Conservation (phyloP, 2,329 filamentous ascomycete species). For the Cordyceps farinosa region DNA sequence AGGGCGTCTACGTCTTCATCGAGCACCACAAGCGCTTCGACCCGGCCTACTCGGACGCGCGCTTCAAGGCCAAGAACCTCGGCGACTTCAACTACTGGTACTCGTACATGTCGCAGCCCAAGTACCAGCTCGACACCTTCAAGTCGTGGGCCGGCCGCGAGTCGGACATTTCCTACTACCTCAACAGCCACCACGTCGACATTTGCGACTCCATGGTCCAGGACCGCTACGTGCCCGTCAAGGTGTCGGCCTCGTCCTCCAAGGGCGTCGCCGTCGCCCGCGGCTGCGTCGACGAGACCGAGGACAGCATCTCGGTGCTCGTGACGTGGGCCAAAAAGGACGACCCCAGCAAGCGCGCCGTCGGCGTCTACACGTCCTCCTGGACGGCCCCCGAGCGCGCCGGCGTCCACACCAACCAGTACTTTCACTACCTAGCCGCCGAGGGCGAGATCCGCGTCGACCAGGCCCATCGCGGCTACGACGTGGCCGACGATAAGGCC, state of each 20-base stretch:
- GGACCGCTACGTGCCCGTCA: slow-evolving; percentile 65
- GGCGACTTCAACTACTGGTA: slow-evolving; percentile 99
- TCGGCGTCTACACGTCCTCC: slow-evolving; percentile 86
- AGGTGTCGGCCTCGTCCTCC: slow-evolving; percentile 73
- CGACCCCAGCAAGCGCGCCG: slow-evolving; percentile 67
- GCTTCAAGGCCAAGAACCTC: slow-evolving; percentile 68
- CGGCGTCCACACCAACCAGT: slow-evolving; percentile 94
- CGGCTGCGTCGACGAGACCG: slow-evolving; percentile 75
- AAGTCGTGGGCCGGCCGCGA: slow-evolving; percentile 90
- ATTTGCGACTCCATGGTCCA: slow-evolving; percentile 90
- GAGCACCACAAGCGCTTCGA: slow-evolving; percentile 98
- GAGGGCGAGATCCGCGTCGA: slow-evolving; percentile 85
- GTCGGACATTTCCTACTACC: slow-evolving; percentile 92
- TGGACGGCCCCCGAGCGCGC: slow-evolving; percentile 93
- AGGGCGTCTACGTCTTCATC: slow-evolving; percentile 84
- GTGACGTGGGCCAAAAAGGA: slow-evolving; percentile 80
- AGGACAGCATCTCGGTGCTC: slow-evolving; percentile 89
- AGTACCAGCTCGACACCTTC: slow-evolving; percentile 89
- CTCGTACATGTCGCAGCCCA: slow-evolving; percentile 92
- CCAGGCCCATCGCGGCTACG: slow-evolving; percentile 91
- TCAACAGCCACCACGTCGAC: slow-evolving; percentile 93
- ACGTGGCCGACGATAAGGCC: slow-evolving; percentile 77
- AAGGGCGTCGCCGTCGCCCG: slow-evolving; percentile 74
- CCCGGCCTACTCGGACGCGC: slow-evolving; percentile 85
- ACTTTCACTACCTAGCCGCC: slow-evolving; percentile 89